Evolutionary conservation across 345 rosid species (phyloP).

Genomic region (Eucalyptus microcorys): DNA sequence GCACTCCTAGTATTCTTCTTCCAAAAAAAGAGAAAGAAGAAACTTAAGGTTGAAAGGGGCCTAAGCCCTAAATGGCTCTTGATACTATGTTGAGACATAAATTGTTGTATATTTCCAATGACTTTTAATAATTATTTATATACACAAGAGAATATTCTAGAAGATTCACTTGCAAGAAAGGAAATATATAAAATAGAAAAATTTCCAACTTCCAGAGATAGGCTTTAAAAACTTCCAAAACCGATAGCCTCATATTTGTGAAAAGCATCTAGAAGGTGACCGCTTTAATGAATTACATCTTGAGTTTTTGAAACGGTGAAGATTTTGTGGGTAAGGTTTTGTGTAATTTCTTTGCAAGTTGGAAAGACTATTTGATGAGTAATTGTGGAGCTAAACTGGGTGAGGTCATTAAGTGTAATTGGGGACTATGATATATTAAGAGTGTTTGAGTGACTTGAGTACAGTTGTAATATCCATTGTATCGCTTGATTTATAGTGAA

Average conservation of each 20-base stretch:
- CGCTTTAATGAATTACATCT: not conserved
- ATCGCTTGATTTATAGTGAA: not conserved
- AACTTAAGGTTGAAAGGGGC: not conserved
- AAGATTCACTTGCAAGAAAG: not conserved
- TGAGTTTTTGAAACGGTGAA: not conserved
- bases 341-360: not conserved
- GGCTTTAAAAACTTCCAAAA: not conserved
- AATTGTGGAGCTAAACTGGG: not conserved
- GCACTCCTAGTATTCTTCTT: no score
- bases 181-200: not conserved
- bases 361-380: not conserved
- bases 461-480: fast-evolving
- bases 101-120: not conserved
- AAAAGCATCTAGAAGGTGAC: not conserved
- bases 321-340: no score
- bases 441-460: not conserved
- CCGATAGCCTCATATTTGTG: not conserved
- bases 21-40: not conserved
- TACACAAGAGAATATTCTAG: not conserved
- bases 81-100: not conserved
- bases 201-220: not conserved
- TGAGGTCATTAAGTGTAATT: not conserved
- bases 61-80: not conserved
- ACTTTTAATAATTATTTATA: not conserved
- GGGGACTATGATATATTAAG: no score